These are phyloP conservation scores for Fusarium beomiforme DNA, from an alignment of 2,329 filamentous ascomycete genomes.

Conservation along the genomic window DNA sequence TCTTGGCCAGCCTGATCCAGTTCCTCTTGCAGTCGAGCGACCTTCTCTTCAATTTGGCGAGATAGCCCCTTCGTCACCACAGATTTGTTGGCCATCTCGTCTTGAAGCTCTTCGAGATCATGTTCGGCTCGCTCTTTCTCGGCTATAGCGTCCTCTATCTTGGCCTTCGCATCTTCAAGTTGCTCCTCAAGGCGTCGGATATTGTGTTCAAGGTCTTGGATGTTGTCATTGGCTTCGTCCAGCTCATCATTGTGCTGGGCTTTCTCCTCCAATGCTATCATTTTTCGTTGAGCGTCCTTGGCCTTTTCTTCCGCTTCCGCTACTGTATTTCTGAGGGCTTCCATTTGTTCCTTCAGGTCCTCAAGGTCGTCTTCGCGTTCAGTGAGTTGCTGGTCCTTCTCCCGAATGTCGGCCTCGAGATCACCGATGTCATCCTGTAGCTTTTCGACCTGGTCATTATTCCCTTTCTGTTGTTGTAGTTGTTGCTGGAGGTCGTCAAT, in stretches of 20 bases:
- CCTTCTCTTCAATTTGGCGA: constrained; percentile 78
- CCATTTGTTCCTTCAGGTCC: constrained; percentile 65
- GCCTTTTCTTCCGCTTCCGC: constrained; percentile 67
- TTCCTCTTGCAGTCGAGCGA: constrained; percentile 72
- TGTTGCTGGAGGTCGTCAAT: constrained; percentile 69
- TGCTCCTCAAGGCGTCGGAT: constrained; percentile 65
- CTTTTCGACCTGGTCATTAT: constrained; percentile 69
- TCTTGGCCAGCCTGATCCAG: constrained; percentile 63
- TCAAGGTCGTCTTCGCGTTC: constrained; percentile 81
- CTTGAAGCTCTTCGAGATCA: constrained; percentile 73
- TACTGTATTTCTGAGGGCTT: constrained; percentile 67
- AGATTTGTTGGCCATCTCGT: constrained; percentile 83
- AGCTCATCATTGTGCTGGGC: constrained; percentile 62
- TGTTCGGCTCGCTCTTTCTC: constrained; percentile 67
- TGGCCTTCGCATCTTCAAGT: constrained; percentile 63
- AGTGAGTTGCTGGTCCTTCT: constrained; percentile 78
- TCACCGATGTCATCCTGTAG: constrained; percentile 80
- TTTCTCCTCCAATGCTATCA: constrained; percentile 66
- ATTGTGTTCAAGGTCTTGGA: constrained; percentile 66
- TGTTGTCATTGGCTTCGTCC: constrained; percentile 66
- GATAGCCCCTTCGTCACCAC: constrained; percentile 78
- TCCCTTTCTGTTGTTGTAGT: constrained; percentile 65
- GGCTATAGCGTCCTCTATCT: constrained; percentile 61
- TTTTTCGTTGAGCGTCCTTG: constrained; percentile 63
- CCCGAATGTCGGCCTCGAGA: constrained; percentile 77